Percentiles rank a stretch among this genome's conserved stretches.
Evolutionary conservation across 73 alveolate genomes (phyloP).

Genomic region (Paramecium sonneborni): DNA sequence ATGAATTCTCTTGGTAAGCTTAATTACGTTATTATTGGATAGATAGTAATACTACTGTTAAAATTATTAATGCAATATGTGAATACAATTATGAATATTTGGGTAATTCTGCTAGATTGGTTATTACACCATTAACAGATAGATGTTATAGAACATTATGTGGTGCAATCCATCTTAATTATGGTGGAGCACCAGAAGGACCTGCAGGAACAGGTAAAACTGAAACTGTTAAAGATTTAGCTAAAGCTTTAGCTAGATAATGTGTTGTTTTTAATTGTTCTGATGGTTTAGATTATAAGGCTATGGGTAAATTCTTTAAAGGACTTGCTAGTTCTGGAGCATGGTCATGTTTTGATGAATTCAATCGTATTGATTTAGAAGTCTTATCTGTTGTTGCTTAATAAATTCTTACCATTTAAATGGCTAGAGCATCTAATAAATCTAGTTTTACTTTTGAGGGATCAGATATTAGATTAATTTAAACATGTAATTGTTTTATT

Average conservation of each 20-base stretch:
- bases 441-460: constrained; percentile 94
- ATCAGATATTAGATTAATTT: constrained; percentile 83
- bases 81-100: constrained; percentile 95
- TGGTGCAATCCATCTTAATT: constrained; percentile 94
- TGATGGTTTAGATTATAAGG: constrained; percentile 96
- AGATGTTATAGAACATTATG: constrained; percentile 95
- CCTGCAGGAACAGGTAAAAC: constrained; percentile 99
- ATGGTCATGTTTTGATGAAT: constrained; percentile 99
- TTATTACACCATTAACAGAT: constrained; percentile 98
- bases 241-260: constrained; percentile 94
- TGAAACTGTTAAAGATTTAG: constrained; percentile 99
- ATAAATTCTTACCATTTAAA: constrained; percentile 82
- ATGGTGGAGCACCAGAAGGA: constrained; percentile 99
- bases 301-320: constrained; percentile 99
- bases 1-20: constrained; percentile 93
- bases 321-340: constrained; percentile 99
- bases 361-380: constrained; percentile 98
- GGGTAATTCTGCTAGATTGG: constrained; percentile 95
- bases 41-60: constrained; percentile 91
- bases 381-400: constrained; percentile 93
- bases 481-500: constrained; percentile 95
- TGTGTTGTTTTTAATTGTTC: constrained; percentile 97
- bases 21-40: constrained; percentile 96
- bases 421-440: constrained; percentile 88
- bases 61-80: constrained; percentile 89